phyloP scores from a whole-genome alignment of 768 basidiomycete species.

The Rhizopogon salebrosus region DNA sequence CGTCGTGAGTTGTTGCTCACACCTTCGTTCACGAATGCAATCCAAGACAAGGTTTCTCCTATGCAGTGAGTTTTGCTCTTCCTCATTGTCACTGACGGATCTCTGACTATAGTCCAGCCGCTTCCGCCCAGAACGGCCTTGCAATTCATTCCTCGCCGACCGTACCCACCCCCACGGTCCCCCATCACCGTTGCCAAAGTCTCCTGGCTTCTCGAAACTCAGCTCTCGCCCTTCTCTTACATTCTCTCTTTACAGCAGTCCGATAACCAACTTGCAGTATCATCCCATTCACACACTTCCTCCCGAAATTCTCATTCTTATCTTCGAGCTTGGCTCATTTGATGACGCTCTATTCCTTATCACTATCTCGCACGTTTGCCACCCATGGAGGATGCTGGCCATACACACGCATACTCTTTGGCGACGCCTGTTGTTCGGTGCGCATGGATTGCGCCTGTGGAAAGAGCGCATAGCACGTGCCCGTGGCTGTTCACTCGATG shows the following conservation, averaged over 20 bases:
- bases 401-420: slow-evolving; percentile 60
- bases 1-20: slow-evolving; percentile 43
- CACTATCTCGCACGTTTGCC: slow-evolving; percentile 64
- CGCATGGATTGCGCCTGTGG: slow-evolving; percentile 51
- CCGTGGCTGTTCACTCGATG: slow-evolving; percentile 55
- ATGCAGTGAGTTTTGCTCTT: slow-evolving; percentile 24
- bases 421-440: slow-evolving; percentile 51
- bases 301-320: slow-evolving; percentile 55
- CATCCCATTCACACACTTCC: slow-evolving; percentile 59
- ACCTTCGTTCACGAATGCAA: slow-evolving; percentile 43
- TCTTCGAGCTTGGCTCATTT: slow-evolving; percentile 58
- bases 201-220: slow-evolving; percentile 9
- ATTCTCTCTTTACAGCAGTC: slow-evolving; percentile 18
- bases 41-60: slow-evolving; percentile 36
- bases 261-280: slow-evolving; percentile 18
- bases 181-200: slow-evolving; percentile 11
- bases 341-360: slow-evolving; percentile 55
- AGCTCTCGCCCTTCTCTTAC: slow-evolving; percentile 24
- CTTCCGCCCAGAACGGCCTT: slow-evolving; percentile 14
- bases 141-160: slow-evolving; percentile 14
- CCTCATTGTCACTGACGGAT: background rate
- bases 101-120: slow-evolving; percentile 4
- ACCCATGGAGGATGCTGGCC: slow-evolving; percentile 56
- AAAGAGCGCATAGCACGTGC: slow-evolving; percentile 56
- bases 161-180: slow-evolving; percentile 16